Conservation (phyloP, 129 eudicot genomes). For the Oenanthe sinensis region DNA sequence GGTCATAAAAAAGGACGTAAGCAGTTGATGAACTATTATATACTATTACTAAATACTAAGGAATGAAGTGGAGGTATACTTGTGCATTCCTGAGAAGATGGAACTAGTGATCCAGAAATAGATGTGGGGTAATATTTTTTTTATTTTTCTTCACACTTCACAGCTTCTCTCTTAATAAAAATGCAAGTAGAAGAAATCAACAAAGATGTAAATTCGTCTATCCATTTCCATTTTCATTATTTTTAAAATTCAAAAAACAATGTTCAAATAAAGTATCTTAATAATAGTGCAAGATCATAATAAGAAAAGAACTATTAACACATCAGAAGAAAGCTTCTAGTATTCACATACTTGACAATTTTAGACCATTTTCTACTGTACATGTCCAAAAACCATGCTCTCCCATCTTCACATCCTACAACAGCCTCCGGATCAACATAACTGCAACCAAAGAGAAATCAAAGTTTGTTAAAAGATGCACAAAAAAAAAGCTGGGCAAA, state of each 20-base stretch:
- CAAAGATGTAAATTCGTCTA: background rate
- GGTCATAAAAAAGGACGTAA: background rate
- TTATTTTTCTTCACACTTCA: background rate
- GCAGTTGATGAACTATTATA: no score
- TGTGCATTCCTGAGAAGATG: background rate
- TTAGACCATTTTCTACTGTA: conserved; percentile 81
- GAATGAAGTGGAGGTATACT: background rate
- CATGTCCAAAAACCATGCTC: conserved; percentile 87
- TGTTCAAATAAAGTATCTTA: background rate
- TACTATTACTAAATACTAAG: background rate
- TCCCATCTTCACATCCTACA: conserved; percentile 86
- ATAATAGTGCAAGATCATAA: background rate
- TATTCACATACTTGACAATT: conserved; percentile 58
- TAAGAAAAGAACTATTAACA: background rate
- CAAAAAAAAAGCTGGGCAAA: background rate
- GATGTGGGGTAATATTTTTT: background rate
- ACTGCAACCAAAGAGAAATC: conserved; percentile 32
- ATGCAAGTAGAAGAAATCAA: background rate
- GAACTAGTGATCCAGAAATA: background rate
- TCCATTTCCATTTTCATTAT: background rate
- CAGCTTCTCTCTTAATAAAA: background rate
- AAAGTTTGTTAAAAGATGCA: background rate
- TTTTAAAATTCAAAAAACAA: background rate
- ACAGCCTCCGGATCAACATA: conserved; percentile 88
- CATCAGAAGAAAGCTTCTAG: background rate